Conservation (phyloP, 768 basidiomycete genomes). For the Rhizopogon sp. region DNA sequence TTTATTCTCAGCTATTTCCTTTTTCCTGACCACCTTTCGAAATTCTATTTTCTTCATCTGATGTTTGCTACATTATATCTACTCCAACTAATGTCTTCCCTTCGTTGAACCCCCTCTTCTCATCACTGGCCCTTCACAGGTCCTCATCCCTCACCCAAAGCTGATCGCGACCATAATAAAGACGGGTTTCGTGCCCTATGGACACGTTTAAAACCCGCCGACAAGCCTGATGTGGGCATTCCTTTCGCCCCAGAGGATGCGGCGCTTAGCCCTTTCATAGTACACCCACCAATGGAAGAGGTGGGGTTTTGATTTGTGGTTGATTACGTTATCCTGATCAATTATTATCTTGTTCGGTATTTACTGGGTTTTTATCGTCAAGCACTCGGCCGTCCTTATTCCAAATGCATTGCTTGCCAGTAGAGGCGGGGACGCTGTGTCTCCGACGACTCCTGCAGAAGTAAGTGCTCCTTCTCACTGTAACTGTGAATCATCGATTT, state of each 20-base stretch:
- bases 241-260: conserved; percentile 76
- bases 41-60: neutral
- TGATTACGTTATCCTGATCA: neutral
- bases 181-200: conserved; percentile 70
- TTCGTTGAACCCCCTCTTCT: neutral
- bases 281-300: neutral
- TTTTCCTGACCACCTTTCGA: too few relatives aligned
- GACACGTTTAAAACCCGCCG: conserved; percentile 72
- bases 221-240: conserved; percentile 81
- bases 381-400: too few relatives aligned
- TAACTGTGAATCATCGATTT: too few relatives aligned
- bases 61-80: too few relatives aligned
- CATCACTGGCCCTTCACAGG: neutral
- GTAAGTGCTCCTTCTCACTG: too few relatives aligned
- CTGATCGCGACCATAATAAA: conserved; percentile 26
- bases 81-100: too few relatives aligned
- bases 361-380: too few relatives aligned
- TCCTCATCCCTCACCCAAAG: neutral
- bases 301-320: neutral
- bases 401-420: too few relatives aligned
- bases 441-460: too few relatives aligned
- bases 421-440: too few relatives aligned
- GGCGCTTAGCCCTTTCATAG: conserved; percentile 67
- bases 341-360: neutral
- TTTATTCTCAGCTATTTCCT: neutral